Evolutionary conservation across 257 asterid genomes (phyloP), one percentile per base, ranked within the genome.

Genomic region (Apocynum venetum): DNA sequence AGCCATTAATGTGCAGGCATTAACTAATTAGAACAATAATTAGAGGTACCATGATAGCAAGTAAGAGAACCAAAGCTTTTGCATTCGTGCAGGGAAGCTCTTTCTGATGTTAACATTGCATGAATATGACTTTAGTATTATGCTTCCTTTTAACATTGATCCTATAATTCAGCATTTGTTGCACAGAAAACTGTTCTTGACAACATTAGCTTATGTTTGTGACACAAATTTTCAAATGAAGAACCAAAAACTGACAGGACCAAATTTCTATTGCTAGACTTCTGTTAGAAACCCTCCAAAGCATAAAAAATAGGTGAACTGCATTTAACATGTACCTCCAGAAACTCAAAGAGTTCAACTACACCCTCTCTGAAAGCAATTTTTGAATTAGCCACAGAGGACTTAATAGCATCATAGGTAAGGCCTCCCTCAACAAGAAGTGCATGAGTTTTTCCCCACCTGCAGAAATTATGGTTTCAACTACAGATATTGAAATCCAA

Each of bases 351-450:
- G 59, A 94, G 96, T 88, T 94, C 97, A 80, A 74, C 77, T 59
- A 94, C 97, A 44, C 97, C 98, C 74, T 94, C 97, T 82, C 98
- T 85, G 67, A 94, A 92, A 61, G 92, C 86, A 55, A 94, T 88
- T 79, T 81, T 86, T 38, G 98, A 88, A 46, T 89, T 84, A 64
- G 90, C 88, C 81, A 94, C 97, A 0, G 98, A 94, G 82, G 86
- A 85, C 85, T 79, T 86, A 81, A 94, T 92, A 43, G 91, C 97
- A 77, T 72, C 87, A 68, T 82, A 83, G 49, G 84, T 89, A 57
- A 92, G 91, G 65, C 98, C 97, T 68, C 97, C 98, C 87, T 94
- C 97, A 78, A 94, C 81, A 69, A 94, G 96, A 88, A 94, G 97
- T 73, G 82, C 96, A 81, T 94, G 98, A 55, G 97, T 87, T 86